phyloP scores from a whole-genome alignment of 2,329 filamentous ascomycete species.

The Sporothrix variecibatus region DNA sequence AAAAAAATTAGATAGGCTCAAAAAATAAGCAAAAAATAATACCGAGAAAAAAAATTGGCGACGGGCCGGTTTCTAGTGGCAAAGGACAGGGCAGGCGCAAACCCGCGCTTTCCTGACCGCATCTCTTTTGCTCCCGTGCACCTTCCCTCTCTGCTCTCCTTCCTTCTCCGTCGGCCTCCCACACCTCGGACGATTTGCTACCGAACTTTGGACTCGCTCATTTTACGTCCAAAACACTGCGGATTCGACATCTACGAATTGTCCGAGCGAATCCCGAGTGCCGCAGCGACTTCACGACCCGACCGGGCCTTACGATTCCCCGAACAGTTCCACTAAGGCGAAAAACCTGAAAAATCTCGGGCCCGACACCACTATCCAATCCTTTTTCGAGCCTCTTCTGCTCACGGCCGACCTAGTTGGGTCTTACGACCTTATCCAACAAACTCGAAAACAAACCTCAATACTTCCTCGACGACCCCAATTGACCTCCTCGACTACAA shows the following conservation, averaged over 20 bases:
- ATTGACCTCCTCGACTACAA: background rate
- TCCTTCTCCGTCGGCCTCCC: background rate
- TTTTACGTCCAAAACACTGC: background rate
- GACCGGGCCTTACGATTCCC: background rate
- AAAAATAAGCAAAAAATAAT: background rate
- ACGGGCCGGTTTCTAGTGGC: background rate
- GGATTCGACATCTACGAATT: slow-evolving; percentile 4
- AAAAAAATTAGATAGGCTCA: background rate
- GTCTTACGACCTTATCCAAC: background rate
- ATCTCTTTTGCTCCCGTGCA: background rate
- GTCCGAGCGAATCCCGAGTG: slow-evolving; percentile 20
- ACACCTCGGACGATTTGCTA: background rate
- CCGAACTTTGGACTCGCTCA: background rate
- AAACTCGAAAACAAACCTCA: background rate
- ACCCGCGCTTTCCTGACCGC: slow-evolving; percentile 10
- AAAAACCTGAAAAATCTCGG: background rate
- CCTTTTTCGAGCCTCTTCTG: background rate
- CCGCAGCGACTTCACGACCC: slow-evolving; percentile 1
- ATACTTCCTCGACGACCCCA: background rate
- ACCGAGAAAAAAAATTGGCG: slow-evolving; percentile 10
- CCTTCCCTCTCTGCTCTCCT: background rate
- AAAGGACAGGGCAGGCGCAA: background rate
- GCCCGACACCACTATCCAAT: background rate
- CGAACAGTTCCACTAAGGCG: background rate
- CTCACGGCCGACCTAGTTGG: background rate